These are phyloP conservation scores for Exutisphaerella laricina DNA, from an alignment of 2,329 filamentous ascomycete species.

Conservation along the genomic window DNA sequence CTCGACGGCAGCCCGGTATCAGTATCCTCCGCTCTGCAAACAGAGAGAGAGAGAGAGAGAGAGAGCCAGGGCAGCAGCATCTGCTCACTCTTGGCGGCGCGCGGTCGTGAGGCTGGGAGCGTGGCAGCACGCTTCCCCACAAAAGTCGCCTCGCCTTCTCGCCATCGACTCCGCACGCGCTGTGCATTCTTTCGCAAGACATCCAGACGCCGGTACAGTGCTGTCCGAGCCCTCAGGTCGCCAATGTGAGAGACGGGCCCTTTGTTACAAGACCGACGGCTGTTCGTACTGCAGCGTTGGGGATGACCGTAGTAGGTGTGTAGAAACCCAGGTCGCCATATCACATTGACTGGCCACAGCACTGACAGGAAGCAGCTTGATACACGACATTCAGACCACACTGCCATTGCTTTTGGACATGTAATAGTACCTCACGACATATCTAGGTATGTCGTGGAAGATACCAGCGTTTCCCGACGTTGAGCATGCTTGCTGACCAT, in stretches of 20 bases:
- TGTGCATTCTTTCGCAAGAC: conserved; percentile 10
- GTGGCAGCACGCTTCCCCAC: conserved; percentile 14
- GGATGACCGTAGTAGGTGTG: conserved; percentile 30
- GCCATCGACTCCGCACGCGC: conserved; percentile 7
- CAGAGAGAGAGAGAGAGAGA: no score
- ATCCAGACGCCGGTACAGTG: conserved; percentile 9
- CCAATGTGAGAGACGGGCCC: conserved; percentile 21
- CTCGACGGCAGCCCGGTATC: conserved; percentile 1
- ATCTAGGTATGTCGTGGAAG: conserved; percentile 13
- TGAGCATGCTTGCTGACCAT: background rate
- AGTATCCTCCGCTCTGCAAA: no score
- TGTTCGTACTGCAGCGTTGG: conserved; percentile 18
- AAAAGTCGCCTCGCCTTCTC: conserved; percentile 4
- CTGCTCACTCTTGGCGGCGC: conserved; percentile 1
- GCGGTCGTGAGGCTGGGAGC: background rate
- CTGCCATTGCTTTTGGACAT: conserved; percentile 21
- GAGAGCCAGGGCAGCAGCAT: background rate
- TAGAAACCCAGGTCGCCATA: background rate
- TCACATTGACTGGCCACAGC: background rate
- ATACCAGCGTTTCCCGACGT: background rate
- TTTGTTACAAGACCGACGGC: conserved; percentile 18
- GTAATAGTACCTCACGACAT: conserved; percentile 27
- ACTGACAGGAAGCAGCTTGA: conserved; percentile 11
- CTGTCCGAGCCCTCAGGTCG: conserved; percentile 6
- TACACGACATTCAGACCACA: conserved; percentile 22